A percentile compares a stretch with the other conserved stretches of the same genome.
Evolutionary conservation across 176 grass and related monocot species (phyloP).

Genomic region (Echinochloa phyllopogon): DNA sequence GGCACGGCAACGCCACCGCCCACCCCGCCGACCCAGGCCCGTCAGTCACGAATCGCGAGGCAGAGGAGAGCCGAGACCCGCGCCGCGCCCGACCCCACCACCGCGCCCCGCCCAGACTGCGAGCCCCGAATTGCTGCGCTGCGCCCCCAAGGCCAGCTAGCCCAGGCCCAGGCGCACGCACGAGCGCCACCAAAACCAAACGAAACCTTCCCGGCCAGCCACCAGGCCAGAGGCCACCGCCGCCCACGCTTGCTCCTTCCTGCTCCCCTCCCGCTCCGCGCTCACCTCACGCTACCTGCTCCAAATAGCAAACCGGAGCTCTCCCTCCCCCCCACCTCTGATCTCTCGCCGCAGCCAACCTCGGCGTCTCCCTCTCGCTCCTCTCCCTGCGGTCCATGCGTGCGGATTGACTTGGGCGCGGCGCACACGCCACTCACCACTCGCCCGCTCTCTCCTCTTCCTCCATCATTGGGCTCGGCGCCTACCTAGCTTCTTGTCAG

Average conservation of each 20-base stretch:
- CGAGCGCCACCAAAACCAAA: not conserved
- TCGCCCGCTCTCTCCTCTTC: not conserved
- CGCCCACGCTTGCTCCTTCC: no score
- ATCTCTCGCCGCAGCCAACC: no score
- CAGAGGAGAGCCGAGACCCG: not conserved
- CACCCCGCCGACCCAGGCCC: slow-evolving; percentile 1
- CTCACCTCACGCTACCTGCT: not conserved
- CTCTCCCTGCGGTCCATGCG: not conserved
- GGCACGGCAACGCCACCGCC: slow-evolving; percentile 30
- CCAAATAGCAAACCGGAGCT: slow-evolving; percentile 36
- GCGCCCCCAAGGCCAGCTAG: not conserved
- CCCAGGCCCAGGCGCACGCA: slow-evolving; percentile 23
- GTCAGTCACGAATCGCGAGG: slow-evolving; percentile 17
- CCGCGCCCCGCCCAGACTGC: not conserved
- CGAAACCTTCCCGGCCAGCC: not conserved
- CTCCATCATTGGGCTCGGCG: not conserved
- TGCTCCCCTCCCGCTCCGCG: not conserved
- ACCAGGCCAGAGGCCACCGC: not conserved
- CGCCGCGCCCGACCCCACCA: not conserved
- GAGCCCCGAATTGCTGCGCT: slow-evolving; percentile 42
- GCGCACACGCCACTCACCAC: not conserved
- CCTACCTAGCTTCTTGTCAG: not conserved
- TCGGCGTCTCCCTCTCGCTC: not conserved
- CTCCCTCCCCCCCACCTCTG: no score
- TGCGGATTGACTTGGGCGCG: slow-evolving; percentile 38